phyloP scores from a whole-genome alignment of 169 alveolate genomes.

The Plasmodium fragile region DNA sequence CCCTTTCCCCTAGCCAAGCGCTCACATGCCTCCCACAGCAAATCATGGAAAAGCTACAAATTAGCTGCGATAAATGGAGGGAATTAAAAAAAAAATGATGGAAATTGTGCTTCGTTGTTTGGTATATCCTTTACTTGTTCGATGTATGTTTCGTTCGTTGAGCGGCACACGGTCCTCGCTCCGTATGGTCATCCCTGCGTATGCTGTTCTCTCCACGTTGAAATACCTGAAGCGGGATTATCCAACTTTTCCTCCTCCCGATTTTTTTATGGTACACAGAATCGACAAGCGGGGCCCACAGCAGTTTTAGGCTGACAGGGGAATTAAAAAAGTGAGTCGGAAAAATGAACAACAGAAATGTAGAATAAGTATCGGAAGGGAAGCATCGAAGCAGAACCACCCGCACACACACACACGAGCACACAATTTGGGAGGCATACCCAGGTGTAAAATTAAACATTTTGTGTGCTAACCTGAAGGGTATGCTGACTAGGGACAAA shows the following conservation, averaged over 20 bases:
- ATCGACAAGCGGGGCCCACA: slow-evolving; percentile 96
- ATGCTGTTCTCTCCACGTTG: neutral
- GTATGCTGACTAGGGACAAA: slow-evolving; percentile 82
- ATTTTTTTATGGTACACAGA: slow-evolving; percentile 83
- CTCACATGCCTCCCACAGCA: slow-evolving; percentile 74
- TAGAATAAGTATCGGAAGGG: neutral
- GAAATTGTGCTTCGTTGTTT: neutral
- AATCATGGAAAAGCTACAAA: slow-evolving; percentile 78
- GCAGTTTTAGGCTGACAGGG: slow-evolving; percentile 88
- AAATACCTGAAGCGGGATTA: slow-evolving; percentile 90
- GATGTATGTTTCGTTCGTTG: neutral
- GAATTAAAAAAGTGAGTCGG: neutral
- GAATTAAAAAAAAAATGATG: neutral
- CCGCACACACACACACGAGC: neutral
- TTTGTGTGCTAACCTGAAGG: slow-evolving; percentile 79
- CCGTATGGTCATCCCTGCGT: neutral
- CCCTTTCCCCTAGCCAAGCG: slow-evolving; percentile 81
- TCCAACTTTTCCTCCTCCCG: slow-evolving; percentile 96
- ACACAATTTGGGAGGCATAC: neutral
- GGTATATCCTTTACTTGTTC: neutral
- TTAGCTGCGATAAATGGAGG: slow-evolving; percentile 55
- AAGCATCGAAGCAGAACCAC: neutral
- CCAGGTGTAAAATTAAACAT: neutral
- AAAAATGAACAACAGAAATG: neutral
- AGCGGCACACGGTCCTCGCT: neutral